A percentile compares a stretch with the other conserved stretches of the same genome.
These are phyloP conservation scores for Tulasnella sp. DNA, from an alignment of 768 basidiomycete species.

Conservation along the genomic window DNA sequence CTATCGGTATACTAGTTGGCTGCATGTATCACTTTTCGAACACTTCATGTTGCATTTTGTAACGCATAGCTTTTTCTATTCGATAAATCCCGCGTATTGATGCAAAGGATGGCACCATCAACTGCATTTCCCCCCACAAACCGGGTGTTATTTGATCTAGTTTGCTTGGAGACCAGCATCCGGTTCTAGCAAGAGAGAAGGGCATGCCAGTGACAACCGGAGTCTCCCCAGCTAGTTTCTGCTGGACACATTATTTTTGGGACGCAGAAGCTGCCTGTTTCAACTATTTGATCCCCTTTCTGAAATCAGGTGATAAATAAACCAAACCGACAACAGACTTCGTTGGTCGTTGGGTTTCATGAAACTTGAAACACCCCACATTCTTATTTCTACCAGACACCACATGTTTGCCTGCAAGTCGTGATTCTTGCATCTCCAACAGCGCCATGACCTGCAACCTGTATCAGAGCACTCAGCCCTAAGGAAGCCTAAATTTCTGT, in stretches of 20 bases:
- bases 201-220: not conserved
- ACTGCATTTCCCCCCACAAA: not conserved
- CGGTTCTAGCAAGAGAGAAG: not conserved
- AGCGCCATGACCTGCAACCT: not conserved
- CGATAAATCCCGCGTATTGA: too few relatives aligned
- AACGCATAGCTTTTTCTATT: too few relatives aligned
- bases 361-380: not conserved
- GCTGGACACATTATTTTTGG: not conserved
- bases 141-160: not conserved
- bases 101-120: not conserved
- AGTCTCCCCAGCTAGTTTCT: not conserved
- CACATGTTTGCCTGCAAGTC: constrained; percentile 7
- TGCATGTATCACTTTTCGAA: not conserved
- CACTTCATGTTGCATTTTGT: too few relatives aligned
- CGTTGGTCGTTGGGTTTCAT: not conserved
- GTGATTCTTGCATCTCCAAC: not conserved
- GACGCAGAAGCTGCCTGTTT: not conserved
- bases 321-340: not conserved
- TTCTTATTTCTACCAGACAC: not conserved
- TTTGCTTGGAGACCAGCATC: not conserved
- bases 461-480: not conserved
- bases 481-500: not conserved
- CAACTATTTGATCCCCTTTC: not conserved
- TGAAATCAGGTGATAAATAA: not conserved
- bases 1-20: not conserved